These are phyloP conservation scores for Pichia membranifaciens DNA, from an alignment of 805 yeast species.

Conservation along the genomic window DNA sequence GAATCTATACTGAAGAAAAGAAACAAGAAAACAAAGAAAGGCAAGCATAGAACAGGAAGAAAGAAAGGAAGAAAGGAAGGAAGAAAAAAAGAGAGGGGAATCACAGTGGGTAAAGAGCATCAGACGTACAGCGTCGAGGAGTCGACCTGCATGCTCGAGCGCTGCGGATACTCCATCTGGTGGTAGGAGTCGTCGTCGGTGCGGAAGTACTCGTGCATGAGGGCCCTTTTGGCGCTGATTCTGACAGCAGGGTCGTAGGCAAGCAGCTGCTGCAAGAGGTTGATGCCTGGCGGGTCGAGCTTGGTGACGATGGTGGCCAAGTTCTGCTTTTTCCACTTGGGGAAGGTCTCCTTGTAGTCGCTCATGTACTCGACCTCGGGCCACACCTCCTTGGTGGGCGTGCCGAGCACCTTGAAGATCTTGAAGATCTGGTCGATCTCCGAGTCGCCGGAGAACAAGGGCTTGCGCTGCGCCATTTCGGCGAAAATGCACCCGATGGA, in stretches of 20 bases:
- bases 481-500: slow-evolving; percentile 97
- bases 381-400: slow-evolving; percentile 91
- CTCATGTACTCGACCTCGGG: slow-evolving; percentile 89
- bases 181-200: slow-evolving; percentile 35
- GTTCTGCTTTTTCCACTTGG: slow-evolving; percentile 77
- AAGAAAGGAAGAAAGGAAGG: too few species aligned
- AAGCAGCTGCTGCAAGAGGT: slow-evolving; percentile 70
- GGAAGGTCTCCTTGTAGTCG: slow-evolving; percentile 89
- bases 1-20: too few species aligned
- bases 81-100: too few species aligned
- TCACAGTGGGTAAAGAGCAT: too few species aligned
- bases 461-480: slow-evolving; percentile 94
- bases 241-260: slow-evolving; percentile 91
- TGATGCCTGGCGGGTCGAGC: slow-evolving; percentile 78
- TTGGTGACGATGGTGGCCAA: slow-evolving; percentile 69
- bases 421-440: slow-evolving; percentile 96
- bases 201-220: slow-evolving; percentile 80
- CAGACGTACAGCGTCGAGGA: slow-evolving; percentile 30
- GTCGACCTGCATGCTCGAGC: slow-evolving; percentile 33
- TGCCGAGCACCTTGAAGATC: slow-evolving; percentile 87
- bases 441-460: slow-evolving; percentile 94
- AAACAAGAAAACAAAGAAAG: too few species aligned
- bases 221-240: slow-evolving; percentile 90
- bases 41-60: too few species aligned
- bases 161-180: slow-evolving; percentile 29